Evolutionary conservation across 768 basidiomycete species (phyloP).

Genomic region (Dacryopinax primogenitus): DNA sequence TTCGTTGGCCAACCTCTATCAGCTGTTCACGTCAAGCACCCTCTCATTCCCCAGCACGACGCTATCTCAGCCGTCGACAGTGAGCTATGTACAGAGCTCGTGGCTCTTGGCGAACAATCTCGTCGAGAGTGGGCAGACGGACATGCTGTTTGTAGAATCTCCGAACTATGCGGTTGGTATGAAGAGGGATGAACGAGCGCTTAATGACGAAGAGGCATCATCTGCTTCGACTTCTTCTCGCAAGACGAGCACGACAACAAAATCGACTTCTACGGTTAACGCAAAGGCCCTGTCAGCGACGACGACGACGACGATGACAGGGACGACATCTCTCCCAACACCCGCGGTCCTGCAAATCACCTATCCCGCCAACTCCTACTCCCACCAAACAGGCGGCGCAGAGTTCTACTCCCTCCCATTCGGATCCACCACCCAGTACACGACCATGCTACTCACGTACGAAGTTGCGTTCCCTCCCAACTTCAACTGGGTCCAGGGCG

Average conservation of each 20-base stretch:
- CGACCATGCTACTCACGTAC: conserved; percentile 59
- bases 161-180: background rate
- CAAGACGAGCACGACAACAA: conserved; percentile 42
- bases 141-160: background rate
- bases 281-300: conserved; percentile 23
- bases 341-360: conserved; percentile 42
- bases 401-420: conserved; percentile 52
- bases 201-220: background rate
- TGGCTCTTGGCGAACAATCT: conserved; percentile 53
- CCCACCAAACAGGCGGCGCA: conserved; percentile 46
- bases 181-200: conserved; percentile 15
- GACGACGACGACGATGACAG: conserved; percentile 14
- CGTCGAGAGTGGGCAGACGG: conserved; percentile 34
- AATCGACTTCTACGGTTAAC: conserved; percentile 48
- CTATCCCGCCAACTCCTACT: conserved; percentile 50
- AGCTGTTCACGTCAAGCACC: conserved; percentile 46
- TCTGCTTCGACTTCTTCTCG: conserved; percentile 24
- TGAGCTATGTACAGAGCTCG: conserved; percentile 38
- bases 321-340: conserved; percentile 23
- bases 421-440: conserved; percentile 42
- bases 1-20: conserved; percentile 37
- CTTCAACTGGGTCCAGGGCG: conserved; percentile 62
- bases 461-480: conserved; percentile 55
- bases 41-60: conserved; percentile 56
- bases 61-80: conserved; percentile 37